phyloP scores from a whole-genome alignment of 805 yeast species.

The Saccharomycopsis lassenensis region DNA sequence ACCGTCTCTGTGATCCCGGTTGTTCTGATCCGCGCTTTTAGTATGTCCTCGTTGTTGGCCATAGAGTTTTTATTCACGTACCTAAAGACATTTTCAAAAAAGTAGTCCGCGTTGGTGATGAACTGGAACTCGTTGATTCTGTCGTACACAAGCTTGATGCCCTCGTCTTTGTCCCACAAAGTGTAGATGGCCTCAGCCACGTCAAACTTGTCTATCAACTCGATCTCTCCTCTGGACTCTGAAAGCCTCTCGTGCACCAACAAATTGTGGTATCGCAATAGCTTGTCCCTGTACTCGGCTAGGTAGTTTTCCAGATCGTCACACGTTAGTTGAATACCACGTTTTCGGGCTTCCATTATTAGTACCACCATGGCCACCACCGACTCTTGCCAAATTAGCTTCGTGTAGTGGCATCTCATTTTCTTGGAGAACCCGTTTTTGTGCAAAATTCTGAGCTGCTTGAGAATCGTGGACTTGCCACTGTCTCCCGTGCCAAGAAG shows the following conservation, averaged over 20 bases:
- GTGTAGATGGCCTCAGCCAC: slow-evolving; percentile 60
- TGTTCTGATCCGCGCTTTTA: slow-evolving; percentile 86
- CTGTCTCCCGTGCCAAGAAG: slow-evolving; percentile 92
- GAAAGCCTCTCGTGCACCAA: slow-evolving; percentile 34
- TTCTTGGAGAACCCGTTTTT: slow-evolving; percentile 73
- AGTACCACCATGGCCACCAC: slow-evolving; percentile 73
- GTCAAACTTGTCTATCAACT: slow-evolving; percentile 36
- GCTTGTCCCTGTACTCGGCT: too few relatives aligned
- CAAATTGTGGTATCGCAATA: too few relatives aligned
- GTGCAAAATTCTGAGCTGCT: slow-evolving; percentile 78
- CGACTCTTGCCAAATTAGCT: slow-evolving; percentile 89
- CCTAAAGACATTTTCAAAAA: slow-evolving; percentile 60
- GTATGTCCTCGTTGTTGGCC: slow-evolving; percentile 73
- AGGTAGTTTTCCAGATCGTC: slow-evolving; percentile 28
- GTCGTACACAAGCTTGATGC: slow-evolving; percentile 47
- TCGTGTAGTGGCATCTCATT: slow-evolving; percentile 70
- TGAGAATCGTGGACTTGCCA: slow-evolving; percentile 86
- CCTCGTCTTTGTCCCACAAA: slow-evolving; percentile 64
- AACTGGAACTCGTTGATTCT: slow-evolving; percentile 72
- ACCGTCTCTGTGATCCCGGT: slow-evolving; percentile 88
- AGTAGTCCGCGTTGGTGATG: slow-evolving; percentile 74
- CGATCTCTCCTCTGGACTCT: slow-evolving; percentile 40
- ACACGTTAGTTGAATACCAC: slow-evolving; percentile 47
- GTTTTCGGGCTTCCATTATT: slow-evolving; percentile 61
- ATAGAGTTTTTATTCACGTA: slow-evolving; percentile 55